Conservation (phyloP, 805 yeast species). For the Yueomyces sinensis region DNA sequence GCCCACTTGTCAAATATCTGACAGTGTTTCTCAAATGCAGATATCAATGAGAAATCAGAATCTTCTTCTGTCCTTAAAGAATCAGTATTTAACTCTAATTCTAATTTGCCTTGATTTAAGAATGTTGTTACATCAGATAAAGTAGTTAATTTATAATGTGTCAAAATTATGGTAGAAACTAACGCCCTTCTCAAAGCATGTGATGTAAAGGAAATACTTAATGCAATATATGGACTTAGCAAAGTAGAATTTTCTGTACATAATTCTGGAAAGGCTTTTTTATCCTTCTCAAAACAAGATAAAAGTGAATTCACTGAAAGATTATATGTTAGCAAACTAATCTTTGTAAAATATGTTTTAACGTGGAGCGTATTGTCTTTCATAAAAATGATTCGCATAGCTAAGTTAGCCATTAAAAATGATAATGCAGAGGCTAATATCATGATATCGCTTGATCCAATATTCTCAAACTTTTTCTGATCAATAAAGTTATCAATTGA, state of each 20-base stretch:
- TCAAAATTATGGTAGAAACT: constrained; percentile 4
- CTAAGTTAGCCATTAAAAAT: too few species aligned
- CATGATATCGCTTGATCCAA: background rate
- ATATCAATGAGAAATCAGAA: background rate
- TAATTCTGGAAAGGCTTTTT: constrained; percentile 8
- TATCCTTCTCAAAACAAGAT: constrained; percentile 8
- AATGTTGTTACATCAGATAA: constrained; percentile 3
- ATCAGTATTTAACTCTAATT: constrained; percentile 1
- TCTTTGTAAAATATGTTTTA: background rate
- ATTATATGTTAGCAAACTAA: constrained; percentile 8
- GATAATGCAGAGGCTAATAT: background rate
- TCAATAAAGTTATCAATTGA: constrained; percentile 7
- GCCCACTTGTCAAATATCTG: constrained; percentile 2
- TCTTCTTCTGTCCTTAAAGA: constrained; percentile 1
- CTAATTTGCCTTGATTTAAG: constrained; percentile 1
- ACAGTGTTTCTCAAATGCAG: constrained; percentile 5
- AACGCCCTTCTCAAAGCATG: constrained; percentile 4
- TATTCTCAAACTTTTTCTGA: background rate
- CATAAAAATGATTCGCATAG: background rate
- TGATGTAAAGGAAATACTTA: constrained; percentile 2
- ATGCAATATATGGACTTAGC: constrained; percentile 12
- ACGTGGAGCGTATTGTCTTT: background rate
- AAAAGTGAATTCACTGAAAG: constrained; percentile 5
- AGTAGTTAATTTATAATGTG: constrained; percentile 6
- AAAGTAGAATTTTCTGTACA: constrained; percentile 1